These are phyloP conservation scores for Gnaphalium uliginosum DNA, from an alignment of 129 eudicot genomes.

Conservation along the genomic window DNA sequence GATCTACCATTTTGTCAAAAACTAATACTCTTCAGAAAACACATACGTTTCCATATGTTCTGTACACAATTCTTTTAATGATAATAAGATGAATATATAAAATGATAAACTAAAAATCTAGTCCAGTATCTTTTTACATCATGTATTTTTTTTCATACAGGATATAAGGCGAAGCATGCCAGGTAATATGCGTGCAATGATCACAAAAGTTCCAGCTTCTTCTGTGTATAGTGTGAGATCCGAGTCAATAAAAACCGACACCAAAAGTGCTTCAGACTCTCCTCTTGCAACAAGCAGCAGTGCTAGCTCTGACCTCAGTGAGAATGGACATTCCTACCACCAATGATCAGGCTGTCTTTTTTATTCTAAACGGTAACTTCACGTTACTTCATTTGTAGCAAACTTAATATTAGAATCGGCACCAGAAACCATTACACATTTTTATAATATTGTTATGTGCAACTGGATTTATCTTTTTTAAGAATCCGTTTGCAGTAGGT, in stretches of 20 bases:
- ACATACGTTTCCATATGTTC: not conserved
- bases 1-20: not conserved
- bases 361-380: constrained; percentile 16
- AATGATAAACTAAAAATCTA: not conserved
- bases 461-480: constrained; percentile 40
- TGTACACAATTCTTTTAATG: not conserved
- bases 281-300: constrained; percentile 69
- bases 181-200: constrained; percentile 57
- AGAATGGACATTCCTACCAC: constrained; percentile 15
- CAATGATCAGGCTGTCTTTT: constrained; percentile 23
- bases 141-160: constrained; percentile 36
- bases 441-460: constrained; percentile 23
- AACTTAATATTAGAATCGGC: not conserved
- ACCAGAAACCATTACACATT: constrained; percentile 3
- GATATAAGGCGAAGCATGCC: constrained; percentile 80
- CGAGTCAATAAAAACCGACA: constrained; percentile 47
- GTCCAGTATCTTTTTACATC: not conserved
- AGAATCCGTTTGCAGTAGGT: constrained; percentile 39
- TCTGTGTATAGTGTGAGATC: constrained; percentile 56
- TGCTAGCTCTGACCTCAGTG: constrained; percentile 62
- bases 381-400: constrained; percentile 20
- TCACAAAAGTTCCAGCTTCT: constrained; percentile 64
- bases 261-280: constrained; percentile 52
- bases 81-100: not conserved
- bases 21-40: not conserved